Percentiles rank a stretch among this genome's conserved stretches.
Conservation (phyloP, 2,329 filamentous ascomycete genomes). For the Kalmusia sp. region DNA sequence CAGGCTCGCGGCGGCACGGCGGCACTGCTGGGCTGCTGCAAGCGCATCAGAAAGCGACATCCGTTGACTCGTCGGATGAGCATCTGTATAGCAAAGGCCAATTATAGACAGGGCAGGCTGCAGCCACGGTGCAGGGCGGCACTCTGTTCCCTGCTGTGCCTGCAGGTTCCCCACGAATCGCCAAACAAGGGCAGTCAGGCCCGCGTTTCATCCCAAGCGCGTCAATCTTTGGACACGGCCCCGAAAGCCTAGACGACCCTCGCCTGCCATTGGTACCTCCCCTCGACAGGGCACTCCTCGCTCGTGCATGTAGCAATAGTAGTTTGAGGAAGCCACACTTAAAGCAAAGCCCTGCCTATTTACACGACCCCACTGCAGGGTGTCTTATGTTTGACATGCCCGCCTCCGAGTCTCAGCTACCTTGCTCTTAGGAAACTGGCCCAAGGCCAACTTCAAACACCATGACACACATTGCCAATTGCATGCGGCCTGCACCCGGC, state of each 20-base stretch:
- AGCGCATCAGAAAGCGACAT: conserved; percentile 9
- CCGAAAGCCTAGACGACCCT: conserved; percentile 45
- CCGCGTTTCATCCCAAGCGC: conserved; percentile 46
- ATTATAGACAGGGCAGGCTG: conserved; percentile 29
- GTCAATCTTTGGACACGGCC: conserved; percentile 38
- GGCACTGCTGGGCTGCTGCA: conserved; percentile 9
- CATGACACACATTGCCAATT: conserved; percentile 55
- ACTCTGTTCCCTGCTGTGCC: conserved; percentile 22
- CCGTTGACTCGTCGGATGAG: conserved; percentile 24
- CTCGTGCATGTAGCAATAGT: conserved; percentile 44
- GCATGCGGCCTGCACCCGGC: conserved; percentile 43
- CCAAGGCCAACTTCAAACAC: conserved; percentile 46
- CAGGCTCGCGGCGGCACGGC: too few relatives aligned
- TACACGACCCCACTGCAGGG: conserved; percentile 46
- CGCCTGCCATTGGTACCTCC: conserved; percentile 39
- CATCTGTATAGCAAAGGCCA: conserved; percentile 25
- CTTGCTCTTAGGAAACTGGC: conserved; percentile 44
- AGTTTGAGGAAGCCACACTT: conserved; percentile 46
- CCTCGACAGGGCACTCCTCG: conserved; percentile 38
- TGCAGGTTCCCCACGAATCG: conserved; percentile 49
- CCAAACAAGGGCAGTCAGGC: conserved; percentile 46
- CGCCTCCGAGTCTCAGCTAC: conserved; percentile 50
- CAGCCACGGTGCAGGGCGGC: conserved; percentile 21
- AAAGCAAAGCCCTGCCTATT: conserved; percentile 43
- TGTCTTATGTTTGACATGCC: conserved; percentile 49